These are phyloP conservation scores for Coemansia sp. DNA, from an alignment of 192 early-diverging fungal species.

Conservation along the genomic window DNA sequence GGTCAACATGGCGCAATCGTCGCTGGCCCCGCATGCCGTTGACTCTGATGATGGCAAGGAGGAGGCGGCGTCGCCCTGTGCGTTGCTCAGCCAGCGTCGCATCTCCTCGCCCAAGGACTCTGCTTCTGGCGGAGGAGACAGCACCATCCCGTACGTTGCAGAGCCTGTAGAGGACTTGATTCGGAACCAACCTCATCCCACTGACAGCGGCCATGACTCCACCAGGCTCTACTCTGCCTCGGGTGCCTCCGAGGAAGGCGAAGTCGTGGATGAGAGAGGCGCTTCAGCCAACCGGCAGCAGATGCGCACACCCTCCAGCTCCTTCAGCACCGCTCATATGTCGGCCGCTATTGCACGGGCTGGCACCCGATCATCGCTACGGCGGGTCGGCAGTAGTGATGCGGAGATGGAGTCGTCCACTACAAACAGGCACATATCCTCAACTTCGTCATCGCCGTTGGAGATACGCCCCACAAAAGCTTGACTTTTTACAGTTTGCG, in stretches of 20 bases:
- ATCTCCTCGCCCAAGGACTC: neutral
- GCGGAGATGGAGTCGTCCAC: neutral
- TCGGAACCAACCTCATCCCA: no score
- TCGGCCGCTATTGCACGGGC: neutral
- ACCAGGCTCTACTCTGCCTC: neutral
- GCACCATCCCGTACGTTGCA: neutral
- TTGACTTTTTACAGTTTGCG: neutral
- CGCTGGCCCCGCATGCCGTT: constrained; percentile 23
- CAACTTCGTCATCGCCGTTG: constrained; percentile 2
- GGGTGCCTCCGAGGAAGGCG: constrained; percentile 3
- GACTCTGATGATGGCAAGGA: neutral
- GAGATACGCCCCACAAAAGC: constrained; percentile 4
- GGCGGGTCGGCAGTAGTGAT: neutral
- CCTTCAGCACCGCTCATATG: neutral
- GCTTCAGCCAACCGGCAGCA: neutral
- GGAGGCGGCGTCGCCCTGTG: neutral
- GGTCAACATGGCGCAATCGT: constrained; percentile 29
- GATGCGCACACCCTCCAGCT: neutral
- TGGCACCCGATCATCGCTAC: neutral
- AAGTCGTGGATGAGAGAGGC: neutral
- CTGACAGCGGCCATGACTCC: no score
- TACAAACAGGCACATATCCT: neutral
- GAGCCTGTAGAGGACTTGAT: neutral
- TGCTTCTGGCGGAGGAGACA: neutral
- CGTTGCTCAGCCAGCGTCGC: no score